Evolutionary conservation across 2,329 filamentous ascomycete species (phyloP).

Genomic region (Fusarium siculi): DNA sequence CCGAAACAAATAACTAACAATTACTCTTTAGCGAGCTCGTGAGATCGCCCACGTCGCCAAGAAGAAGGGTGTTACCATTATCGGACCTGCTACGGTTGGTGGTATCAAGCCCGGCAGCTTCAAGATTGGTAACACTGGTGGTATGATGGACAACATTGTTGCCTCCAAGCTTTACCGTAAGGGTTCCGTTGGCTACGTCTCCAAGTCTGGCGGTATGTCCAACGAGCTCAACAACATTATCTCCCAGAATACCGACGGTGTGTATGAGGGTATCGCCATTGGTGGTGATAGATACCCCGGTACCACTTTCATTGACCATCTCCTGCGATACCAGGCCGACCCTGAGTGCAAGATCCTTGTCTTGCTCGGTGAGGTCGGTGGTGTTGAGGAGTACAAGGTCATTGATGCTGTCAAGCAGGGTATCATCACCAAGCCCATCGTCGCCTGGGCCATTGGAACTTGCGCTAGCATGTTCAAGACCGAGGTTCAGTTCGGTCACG

Average conservation of each 20-base stretch:
- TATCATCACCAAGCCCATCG: slow-evolving; percentile 96
- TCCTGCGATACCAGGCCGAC: slow-evolving; percentile 95
- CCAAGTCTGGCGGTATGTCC: slow-evolving; percentile 99
- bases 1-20: slow-evolving; percentile 20
- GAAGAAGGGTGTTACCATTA: slow-evolving; percentile 99
- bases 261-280: slow-evolving; percentile 99
- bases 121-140: slow-evolving; percentile 99
- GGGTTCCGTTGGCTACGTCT: slow-evolving; percentile 98
- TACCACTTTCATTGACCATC: slow-evolving; percentile 99
- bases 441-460: slow-evolving; percentile 99
- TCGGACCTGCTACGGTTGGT: slow-evolving; percentile 97
- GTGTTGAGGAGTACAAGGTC: slow-evolving; percentile 99
- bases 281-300: slow-evolving; percentile 99
- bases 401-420: slow-evolving; percentile 97
- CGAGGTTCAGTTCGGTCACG: slow-evolving; percentile 99
- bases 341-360: slow-evolving; percentile 98
- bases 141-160: slow-evolving; percentile 99
- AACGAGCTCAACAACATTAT: slow-evolving; percentile 99
- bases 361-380: slow-evolving; percentile 96
- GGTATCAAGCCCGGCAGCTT: slow-evolving; percentile 99
- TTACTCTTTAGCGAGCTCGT: slow-evolving; percentile 78
- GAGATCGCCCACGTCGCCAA: slow-evolving; percentile 96
- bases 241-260: slow-evolving; percentile 94
- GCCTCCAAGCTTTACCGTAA: slow-evolving; percentile 99
- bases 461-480: slow-evolving; percentile 99